Conservation (phyloP, 805 yeast genomes). For the Candida adriatica region DNA sequence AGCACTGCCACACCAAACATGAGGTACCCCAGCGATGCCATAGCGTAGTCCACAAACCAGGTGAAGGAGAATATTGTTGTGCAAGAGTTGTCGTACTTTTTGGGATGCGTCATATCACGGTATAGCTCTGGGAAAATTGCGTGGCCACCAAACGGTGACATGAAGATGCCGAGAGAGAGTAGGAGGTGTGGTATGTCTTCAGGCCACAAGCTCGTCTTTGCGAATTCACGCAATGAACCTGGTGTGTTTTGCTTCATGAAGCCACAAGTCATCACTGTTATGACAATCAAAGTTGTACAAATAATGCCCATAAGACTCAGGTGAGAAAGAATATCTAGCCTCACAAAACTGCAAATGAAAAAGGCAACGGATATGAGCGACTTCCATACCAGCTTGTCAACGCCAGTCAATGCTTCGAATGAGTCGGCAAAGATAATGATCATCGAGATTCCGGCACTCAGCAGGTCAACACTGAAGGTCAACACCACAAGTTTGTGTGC, state of each 20-base stretch:
- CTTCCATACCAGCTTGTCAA: constrained; percentile 36
- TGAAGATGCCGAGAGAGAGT: constrained; percentile 53
- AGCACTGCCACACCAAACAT: constrained; percentile 71
- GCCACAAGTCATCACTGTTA: constrained; percentile 43
- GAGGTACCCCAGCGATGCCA: constrained; percentile 62
- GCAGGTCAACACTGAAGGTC: constrained; percentile 47
- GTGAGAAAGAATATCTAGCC: constrained; percentile 46
- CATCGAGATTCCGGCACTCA: constrained; percentile 56
- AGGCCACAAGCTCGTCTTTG: constrained; percentile 37
- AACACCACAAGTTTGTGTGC: constrained; percentile 38
- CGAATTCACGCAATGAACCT: constrained; percentile 47
- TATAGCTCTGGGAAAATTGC: constrained; percentile 75
- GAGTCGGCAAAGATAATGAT: constrained; percentile 57
- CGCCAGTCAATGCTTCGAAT: constrained; percentile 40
- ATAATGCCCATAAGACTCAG: constrained; percentile 51
- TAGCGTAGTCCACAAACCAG: constrained; percentile 47
- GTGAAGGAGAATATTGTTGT: constrained; percentile 53
- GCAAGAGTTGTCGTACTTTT: constrained; percentile 46
- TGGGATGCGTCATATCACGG: constrained; percentile 69
- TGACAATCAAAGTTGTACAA: constrained; percentile 44
- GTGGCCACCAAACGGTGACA: constrained; percentile 84
- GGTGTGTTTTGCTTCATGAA: constrained; percentile 34
- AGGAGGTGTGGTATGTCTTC: constrained; percentile 30
- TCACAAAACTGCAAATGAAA: constrained; percentile 45
- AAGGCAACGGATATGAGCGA: constrained; percentile 30